These are phyloP conservation scores for Puccinellia tenuiflora DNA, from an alignment of 176 grass and related monocot species.

Conservation along the genomic window DNA sequence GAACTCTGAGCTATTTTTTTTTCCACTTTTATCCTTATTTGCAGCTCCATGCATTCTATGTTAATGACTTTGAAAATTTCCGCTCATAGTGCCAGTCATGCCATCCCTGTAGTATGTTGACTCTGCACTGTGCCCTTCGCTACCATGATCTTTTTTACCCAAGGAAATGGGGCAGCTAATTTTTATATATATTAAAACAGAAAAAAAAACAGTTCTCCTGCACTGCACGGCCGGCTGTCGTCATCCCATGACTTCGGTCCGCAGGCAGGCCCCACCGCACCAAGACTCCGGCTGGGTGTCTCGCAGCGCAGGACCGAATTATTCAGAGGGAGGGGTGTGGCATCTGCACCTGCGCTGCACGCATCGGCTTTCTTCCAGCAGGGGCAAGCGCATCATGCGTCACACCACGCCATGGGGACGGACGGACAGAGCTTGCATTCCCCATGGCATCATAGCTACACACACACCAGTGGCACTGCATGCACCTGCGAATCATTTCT, in stretches of 20 bases:
- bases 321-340: slow-evolving; percentile 13
- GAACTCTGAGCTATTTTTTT: no score
- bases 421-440: background rate
- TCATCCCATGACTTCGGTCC: background rate
- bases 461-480: background rate
- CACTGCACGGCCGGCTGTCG: background rate
- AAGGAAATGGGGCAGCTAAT: background rate
- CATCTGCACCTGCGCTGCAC: background rate
- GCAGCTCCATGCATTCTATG: no score
- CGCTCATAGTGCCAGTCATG: background rate
- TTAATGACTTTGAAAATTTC: background rate
- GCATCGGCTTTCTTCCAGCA: slow-evolving; percentile 11
- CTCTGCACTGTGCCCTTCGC: background rate
- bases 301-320: background rate
- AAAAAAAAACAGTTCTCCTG: background rate
- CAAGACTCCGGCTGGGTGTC: background rate
- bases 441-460: background rate
- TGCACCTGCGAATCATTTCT: slow-evolving; percentile 1
- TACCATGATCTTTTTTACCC: no score
- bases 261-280: background rate
- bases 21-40: no score
- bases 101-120: background rate
- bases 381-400: slow-evolving; percentile 18
- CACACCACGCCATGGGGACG: slow-evolving; percentile 16
- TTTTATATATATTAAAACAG: background rate